A percentile compares a stretch with the other conserved stretches of the same genome.
These are phyloP conservation scores for Wallacemonas collosoma DNA, from an alignment of 208 protist species.

Conservation along the genomic window DNA sequence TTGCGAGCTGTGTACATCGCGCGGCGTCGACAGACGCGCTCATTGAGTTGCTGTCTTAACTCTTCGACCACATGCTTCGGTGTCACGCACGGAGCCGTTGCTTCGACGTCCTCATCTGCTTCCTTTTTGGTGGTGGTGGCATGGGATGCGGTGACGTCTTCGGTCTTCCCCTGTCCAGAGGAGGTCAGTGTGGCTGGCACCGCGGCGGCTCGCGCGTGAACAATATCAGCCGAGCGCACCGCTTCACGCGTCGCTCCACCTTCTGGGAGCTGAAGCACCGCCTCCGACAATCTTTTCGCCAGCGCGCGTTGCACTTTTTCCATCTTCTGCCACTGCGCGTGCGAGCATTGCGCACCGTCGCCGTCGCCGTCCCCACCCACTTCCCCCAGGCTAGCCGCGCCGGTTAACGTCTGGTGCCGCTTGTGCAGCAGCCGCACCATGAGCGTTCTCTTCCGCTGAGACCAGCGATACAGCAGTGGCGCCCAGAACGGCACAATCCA, in stretches of 20 bases:
- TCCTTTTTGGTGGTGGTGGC: too few relatives aligned
- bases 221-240: too few relatives aligned
- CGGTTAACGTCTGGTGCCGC: background rate
- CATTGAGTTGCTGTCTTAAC: background rate
- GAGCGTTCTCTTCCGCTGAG: background rate
- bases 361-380: background rate
- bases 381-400: background rate
- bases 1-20: background rate
- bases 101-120: too few relatives aligned
- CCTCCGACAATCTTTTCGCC: background rate
- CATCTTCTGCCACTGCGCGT: constrained; percentile 12
- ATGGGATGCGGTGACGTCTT: too few relatives aligned
- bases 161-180: too few relatives aligned
- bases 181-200: too few relatives aligned
- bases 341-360: background rate
- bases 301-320: background rate
- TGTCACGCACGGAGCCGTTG: too few relatives aligned
- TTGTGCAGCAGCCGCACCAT: background rate
- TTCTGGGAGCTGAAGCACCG: background rate
- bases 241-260: background rate
- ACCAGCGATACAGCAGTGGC: constrained; percentile 9
- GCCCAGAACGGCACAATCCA: constrained; percentile 5
- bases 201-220: too few relatives aligned
- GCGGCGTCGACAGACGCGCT: background rate
- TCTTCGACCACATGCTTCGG: background rate